Evolutionary conservation across 2,329 filamentous ascomycete genomes (phyloP).

Genomic region (Neofusicoccum sp.): DNA sequence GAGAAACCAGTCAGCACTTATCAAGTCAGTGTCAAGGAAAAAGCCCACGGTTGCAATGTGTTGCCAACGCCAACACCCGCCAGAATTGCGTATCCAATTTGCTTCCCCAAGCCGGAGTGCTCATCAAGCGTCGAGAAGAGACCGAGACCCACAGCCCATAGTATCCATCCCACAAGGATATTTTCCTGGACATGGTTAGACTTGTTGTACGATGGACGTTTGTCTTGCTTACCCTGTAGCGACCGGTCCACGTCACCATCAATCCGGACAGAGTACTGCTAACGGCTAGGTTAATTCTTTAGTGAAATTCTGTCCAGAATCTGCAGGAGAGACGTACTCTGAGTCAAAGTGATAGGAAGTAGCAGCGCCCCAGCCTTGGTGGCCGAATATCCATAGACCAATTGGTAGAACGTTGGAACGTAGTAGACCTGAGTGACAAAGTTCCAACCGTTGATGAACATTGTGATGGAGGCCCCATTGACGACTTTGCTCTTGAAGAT

Average conservation of each 20-base stretch:
- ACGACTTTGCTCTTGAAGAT: conserved; percentile 56
- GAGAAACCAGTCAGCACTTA: background rate
- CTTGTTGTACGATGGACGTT: no score
- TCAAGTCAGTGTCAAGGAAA: background rate
- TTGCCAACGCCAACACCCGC: conserved; percentile 30
- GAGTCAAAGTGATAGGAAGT: conserved; percentile 45
- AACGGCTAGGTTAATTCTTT: background rate
- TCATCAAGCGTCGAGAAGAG: conserved; percentile 17
- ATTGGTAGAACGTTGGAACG: conserved; percentile 43
- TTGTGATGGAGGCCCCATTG: conserved; percentile 51
- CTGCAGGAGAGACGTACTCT: conserved; percentile 47
- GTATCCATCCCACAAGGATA: conserved; percentile 45
- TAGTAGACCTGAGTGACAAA: conserved; percentile 57
- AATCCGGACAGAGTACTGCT: conserved; percentile 45
- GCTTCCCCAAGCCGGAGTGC: conserved; percentile 48
- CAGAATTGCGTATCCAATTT: conserved; percentile 55
- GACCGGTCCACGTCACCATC: conserved; percentile 48
- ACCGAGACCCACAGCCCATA: conserved; percentile 18
- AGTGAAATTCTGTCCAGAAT: background rate
- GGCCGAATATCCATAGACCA: conserved; percentile 39
- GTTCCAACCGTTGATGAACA: conserved; percentile 57
- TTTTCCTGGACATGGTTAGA: background rate
- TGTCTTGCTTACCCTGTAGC: conserved; percentile 6
- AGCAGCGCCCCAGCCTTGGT: conserved; percentile 45
- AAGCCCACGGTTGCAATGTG: conserved; percentile 15